Percentiles rank a stretch among this genome's conserved stretches.
phyloP scores from a whole-genome alignment of 1,284 basidiomycete genomes.

The Volvariella surrecta region DNA sequence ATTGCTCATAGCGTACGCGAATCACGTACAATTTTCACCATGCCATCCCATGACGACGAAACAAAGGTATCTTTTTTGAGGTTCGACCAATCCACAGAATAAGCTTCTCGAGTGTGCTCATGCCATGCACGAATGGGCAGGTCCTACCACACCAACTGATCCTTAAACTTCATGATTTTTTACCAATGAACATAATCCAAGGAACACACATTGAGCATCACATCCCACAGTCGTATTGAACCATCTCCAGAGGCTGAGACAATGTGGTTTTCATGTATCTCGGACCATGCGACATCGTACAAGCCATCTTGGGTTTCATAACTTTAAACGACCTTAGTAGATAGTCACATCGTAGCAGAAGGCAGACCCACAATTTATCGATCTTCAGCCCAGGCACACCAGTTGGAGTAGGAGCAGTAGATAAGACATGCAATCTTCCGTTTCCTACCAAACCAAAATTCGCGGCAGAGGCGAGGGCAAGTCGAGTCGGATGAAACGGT shows the following conservation, averaged over 20 bases:
- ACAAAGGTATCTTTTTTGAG: slow-evolving; percentile 86
- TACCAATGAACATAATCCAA: too few relatives aligned
- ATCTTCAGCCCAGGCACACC: slow-evolving; percentile 37
- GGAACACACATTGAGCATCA: slow-evolving; percentile 69
- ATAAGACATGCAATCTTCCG: slow-evolving; percentile 73
- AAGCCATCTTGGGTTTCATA: slow-evolving; percentile 94
- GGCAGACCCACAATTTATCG: slow-evolving; percentile 61
- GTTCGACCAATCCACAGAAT: slow-evolving; percentile 97
- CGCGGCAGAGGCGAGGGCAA: slow-evolving; percentile 86
- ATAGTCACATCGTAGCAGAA: not conserved
- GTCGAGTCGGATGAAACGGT: slow-evolving; percentile 76
- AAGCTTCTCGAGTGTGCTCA: slow-evolving; percentile 89
- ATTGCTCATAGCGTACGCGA: not conserved
- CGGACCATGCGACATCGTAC: slow-evolving; percentile 90
- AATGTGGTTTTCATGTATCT: slow-evolving; percentile 91
- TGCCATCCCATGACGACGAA: slow-evolving; percentile 90
- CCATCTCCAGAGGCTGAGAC: slow-evolving; percentile 89
- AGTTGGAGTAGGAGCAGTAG: slow-evolving; percentile 39
- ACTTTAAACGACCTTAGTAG: slow-evolving; percentile 28
- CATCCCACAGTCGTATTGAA: slow-evolving; percentile 87
- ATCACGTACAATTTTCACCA: slow-evolving; percentile 72
- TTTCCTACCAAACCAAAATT: slow-evolving; percentile 97
- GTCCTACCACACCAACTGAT: slow-evolving; percentile 40
- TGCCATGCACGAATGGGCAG: slow-evolving; percentile 89
- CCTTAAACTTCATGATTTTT: too few relatives aligned